Evolutionary conservation across 2,329 filamentous ascomycete species (phyloP).

Genomic region (Ustulina deusta): DNA sequence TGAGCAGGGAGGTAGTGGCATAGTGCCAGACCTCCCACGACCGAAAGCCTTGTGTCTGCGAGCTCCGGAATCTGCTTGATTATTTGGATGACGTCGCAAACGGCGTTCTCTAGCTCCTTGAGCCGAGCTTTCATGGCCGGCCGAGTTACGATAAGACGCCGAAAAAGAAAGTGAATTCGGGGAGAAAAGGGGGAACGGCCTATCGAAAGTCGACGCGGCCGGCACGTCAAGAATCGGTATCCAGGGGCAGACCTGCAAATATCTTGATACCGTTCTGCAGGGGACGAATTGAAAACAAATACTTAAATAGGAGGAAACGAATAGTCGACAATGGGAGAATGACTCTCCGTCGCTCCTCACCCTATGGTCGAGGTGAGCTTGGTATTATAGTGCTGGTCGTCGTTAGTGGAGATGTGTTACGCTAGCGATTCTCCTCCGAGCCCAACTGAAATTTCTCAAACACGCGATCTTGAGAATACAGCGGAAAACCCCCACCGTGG

Average conservation of each 20-base stretch:
- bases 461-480: slow-evolving; percentile 3
- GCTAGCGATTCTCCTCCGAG: slow-evolving; percentile 14
- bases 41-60: slow-evolving; percentile 40
- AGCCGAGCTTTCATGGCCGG: slow-evolving; percentile 30
- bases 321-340: neutral
- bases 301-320: neutral
- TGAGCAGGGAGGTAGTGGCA: slow-evolving; percentile 46
- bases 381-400: neutral
- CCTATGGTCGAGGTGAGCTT: neutral
- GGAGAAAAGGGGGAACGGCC: neutral
- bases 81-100: slow-evolving; percentile 46
- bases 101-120: slow-evolving; percentile 44
- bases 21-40: slow-evolving; percentile 46
- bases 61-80: slow-evolving; percentile 48
- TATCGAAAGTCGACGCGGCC: slow-evolving; percentile 15
- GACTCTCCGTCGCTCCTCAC: neutral
- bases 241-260: neutral
- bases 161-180: neutral
- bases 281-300: neutral
- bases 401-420: slow-evolving; percentile 17
- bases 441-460: slow-evolving; percentile 22
- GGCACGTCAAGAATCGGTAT: neutral
- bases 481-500: too few relatives aligned
- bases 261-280: neutral
- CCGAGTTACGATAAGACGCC: neutral